Percentiles rank a stretch among this genome's conserved stretches.
Evolutionary conservation across 257 asterid genomes (phyloP).

Genomic region (Thymus mandschuricus): DNA sequence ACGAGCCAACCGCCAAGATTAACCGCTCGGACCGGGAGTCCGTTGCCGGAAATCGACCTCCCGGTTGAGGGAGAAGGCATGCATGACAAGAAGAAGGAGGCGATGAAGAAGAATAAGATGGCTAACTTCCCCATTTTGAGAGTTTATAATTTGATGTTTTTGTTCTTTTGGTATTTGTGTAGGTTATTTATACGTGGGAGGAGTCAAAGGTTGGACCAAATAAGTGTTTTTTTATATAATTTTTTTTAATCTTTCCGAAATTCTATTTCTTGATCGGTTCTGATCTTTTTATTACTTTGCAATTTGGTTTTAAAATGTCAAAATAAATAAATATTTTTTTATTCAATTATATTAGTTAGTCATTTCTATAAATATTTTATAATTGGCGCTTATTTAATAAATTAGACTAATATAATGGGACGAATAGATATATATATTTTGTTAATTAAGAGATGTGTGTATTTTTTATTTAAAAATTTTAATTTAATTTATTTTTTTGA

Average conservation of each 20-base stretch:
- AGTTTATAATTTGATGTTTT: not conserved
- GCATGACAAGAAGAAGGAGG: conserved; percentile 27
- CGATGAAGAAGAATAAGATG: conserved; percentile 33
- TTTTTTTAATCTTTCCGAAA: not conserved
- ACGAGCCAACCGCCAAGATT: conserved; percentile 80
- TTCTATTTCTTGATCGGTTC: not conserved
- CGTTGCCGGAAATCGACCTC: conserved; percentile 27
- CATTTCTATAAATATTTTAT: no score
- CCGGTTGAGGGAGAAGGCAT: conserved; percentile 31
- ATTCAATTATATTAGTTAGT: no score
- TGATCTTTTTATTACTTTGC: not conserved
- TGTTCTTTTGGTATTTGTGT: not conserved
- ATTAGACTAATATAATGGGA: no score
- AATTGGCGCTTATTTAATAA: no score
- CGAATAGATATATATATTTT: no score
- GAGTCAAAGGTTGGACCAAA: not conserved
- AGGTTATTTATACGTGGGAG: not conserved
- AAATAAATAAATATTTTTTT: no score
- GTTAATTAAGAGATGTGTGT: no score
- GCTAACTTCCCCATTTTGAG: conserved; percentile 22
- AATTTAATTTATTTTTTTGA: no score
- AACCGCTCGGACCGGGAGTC: conserved; percentile 57
- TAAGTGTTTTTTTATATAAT: not conserved
- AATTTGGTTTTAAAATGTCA: no score
- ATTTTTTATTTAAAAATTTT: no score